A percentile compares a stretch with the other conserved stretches of the same genome.
These are phyloP conservation scores for Tulasnella sp. DNA, from an alignment of 768 basidiomycete genomes.

Conservation along the genomic window DNA sequence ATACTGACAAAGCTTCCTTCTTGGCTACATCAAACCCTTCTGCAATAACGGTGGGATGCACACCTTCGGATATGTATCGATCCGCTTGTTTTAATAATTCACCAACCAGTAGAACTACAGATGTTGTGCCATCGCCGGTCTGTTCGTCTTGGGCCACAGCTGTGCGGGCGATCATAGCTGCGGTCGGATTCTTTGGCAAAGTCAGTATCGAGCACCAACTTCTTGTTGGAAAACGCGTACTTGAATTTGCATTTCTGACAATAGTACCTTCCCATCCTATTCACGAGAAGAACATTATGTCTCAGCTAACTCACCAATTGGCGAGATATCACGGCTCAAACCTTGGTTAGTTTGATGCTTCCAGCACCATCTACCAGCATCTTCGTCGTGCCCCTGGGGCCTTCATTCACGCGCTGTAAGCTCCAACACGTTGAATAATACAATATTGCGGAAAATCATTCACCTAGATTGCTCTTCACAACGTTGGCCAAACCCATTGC, in stretches of 20 bases:
- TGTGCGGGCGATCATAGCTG: constrained; percentile 96
- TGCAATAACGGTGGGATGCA: constrained; percentile 90
- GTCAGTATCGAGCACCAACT: not conserved
- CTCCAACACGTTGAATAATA: no score
- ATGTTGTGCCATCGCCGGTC: constrained; percentile 97
- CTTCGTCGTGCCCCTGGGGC: constrained; percentile 93
- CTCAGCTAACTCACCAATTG: no score
- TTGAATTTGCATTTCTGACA: constrained; percentile 97
- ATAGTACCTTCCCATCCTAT: constrained; percentile 85
- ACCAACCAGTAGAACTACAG: constrained; percentile 89
- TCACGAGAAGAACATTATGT: no score
- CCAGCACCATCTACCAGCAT: constrained; percentile 99
- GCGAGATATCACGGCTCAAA: constrained; percentile 16
- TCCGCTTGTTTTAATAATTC: constrained; percentile 95
- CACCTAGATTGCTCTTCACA: constrained; percentile 93
- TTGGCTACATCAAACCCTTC: constrained; percentile 96
- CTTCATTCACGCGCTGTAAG: constrained; percentile 30
- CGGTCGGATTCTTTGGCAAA: constrained; percentile 64
- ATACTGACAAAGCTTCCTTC: constrained; percentile 78
- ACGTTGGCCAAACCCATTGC: constrained; percentile 96
- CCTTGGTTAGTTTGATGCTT: constrained; percentile 98
- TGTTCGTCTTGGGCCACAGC: constrained; percentile 99
- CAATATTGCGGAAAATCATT: not conserved
- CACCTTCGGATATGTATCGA: constrained; percentile 94
- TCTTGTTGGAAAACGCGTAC: constrained; percentile 19